Evolutionary conservation across 257 asterid species (phyloP).

Genomic region (Ophiorrhiza pumila): DNA sequence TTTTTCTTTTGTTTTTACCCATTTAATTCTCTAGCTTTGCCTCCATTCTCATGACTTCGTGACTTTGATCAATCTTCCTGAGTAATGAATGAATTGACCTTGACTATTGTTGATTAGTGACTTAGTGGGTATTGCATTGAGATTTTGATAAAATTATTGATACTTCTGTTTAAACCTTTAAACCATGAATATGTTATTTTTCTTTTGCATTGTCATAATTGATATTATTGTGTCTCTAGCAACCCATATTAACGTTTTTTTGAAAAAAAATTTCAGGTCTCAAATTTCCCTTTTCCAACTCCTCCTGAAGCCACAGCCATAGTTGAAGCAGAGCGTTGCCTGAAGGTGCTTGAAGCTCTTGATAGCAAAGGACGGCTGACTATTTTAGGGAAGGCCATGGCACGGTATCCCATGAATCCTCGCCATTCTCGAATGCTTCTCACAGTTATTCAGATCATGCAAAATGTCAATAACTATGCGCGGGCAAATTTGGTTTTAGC

Average conservation of each 20-base stretch:
- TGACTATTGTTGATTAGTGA: not conserved
- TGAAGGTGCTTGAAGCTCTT: constrained; percentile 87
- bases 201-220: not conserved
- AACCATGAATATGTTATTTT: not conserved
- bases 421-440: constrained; percentile 99
- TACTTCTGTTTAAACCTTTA: not conserved
- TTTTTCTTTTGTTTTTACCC: not conserved
- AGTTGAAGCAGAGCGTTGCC: constrained; percentile 79
- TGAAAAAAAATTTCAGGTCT: constrained; percentile 52
- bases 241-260: not conserved
- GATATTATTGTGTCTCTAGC: not conserved
- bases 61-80: too few species aligned
- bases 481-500: constrained; percentile 72
- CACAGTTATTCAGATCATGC: constrained; percentile 75
- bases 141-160: not conserved
- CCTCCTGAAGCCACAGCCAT: constrained; percentile 75
- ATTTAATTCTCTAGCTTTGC: not conserved
- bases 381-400: constrained; percentile 87
- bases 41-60: not conserved
- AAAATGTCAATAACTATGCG: constrained; percentile 26
- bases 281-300: constrained; percentile 90
- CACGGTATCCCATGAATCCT: constrained; percentile 93
- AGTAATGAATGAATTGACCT: too few species aligned
- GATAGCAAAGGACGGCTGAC: constrained; percentile 72
- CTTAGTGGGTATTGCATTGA: not conserved